Evolutionary conservation across 768 basidiomycete genomes (phyloP).

Genomic region (Amanita fuliginea): DNA sequence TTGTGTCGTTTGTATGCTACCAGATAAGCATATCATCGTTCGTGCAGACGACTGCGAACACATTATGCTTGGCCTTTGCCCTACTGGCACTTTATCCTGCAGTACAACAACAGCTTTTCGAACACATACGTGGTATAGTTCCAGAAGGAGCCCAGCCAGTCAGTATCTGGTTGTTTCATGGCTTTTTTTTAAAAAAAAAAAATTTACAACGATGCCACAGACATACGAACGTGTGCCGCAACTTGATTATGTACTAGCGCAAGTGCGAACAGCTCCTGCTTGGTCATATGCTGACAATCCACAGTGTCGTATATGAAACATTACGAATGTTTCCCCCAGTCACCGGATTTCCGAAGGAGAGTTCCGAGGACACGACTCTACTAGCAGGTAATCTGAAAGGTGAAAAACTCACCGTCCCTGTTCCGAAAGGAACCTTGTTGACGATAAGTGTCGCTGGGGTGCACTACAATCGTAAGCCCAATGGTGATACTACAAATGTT

Average conservation of each 20-base stretch:
- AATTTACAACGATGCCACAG: slow-evolving; percentile 11
- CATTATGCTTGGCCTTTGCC: slow-evolving; percentile 27
- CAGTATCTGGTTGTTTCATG: slow-evolving; percentile 4
- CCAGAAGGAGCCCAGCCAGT: slow-evolving; percentile 21
- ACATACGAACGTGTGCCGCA: slow-evolving; percentile 29
- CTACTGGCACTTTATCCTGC: slow-evolving; percentile 28
- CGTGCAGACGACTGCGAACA: slow-evolving; percentile 21
- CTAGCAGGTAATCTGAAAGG: slow-evolving; percentile 23
- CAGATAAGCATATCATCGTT: not conserved
- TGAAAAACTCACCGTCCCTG: slow-evolving; percentile 24
- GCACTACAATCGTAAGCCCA: slow-evolving; percentile 38
- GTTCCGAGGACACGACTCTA: slow-evolving; percentile 35
- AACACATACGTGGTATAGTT: slow-evolving; percentile 22
- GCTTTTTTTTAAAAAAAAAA: not conserved
- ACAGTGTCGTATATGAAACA: slow-evolving; percentile 39
- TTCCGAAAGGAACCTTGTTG: slow-evolving; percentile 32
- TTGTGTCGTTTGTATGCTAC: not conserved
- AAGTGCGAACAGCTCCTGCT: slow-evolving; percentile 2
- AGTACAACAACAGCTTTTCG: slow-evolving; percentile 23
- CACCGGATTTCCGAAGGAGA: slow-evolving; percentile 29
- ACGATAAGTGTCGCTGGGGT: slow-evolving; percentile 26
- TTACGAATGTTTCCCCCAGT: slow-evolving; percentile 36
- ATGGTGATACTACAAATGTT: not conserved
- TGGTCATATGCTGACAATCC: not conserved
- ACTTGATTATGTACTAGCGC: slow-evolving; percentile 29